Percentiles rank a stretch among this genome's conserved stretches.
Evolutionary conservation across 257 asterid species (phyloP).

Genomic region (Ligustrum vulgare): DNA sequence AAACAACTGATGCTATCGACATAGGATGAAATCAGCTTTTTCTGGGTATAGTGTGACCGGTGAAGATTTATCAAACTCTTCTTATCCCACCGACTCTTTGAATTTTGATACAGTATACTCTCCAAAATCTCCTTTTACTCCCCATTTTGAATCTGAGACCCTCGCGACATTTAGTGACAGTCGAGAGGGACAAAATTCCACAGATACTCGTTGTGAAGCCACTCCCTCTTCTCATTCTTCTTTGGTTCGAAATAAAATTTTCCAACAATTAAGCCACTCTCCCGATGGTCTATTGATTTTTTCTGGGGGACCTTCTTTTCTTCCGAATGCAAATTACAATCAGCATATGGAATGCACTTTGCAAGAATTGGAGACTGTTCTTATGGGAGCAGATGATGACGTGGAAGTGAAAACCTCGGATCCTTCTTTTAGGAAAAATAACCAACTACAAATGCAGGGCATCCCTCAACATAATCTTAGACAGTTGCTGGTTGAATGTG

Average conservation of each 20-base stretch:
- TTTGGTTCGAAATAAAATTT: conserved; percentile 40
- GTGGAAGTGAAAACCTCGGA: conserved; percentile 39
- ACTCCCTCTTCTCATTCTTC: conserved; percentile 60
- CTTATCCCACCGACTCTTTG: conserved; percentile 47
- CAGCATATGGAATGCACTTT: conserved; percentile 50
- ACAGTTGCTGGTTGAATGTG: conserved; percentile 66
- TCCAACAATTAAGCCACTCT: conserved; percentile 43
- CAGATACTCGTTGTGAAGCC: conserved; percentile 51
- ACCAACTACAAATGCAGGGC: conserved; percentile 36
- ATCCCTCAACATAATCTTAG: conserved; percentile 61
- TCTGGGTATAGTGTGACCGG: conserved; percentile 32
- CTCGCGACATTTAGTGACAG: conserved; percentile 43
- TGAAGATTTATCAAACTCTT: conserved; percentile 30
- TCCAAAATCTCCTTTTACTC: conserved; percentile 70
- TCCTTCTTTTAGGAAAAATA: conserved; percentile 41
- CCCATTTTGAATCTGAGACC: conserved; percentile 49
- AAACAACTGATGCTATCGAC: conserved; percentile 22
- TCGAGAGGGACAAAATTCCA: conserved; percentile 56
- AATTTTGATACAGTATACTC: conserved; percentile 63
- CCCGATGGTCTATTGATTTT: conserved; percentile 27
- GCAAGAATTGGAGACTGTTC: conserved; percentile 64
- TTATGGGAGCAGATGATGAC: conserved; percentile 71
- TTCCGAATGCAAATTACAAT: conserved; percentile 39
- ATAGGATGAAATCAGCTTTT: conserved; percentile 39
- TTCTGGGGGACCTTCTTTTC: conserved; percentile 32